phyloP scores from a whole-genome alignment of 768 basidiomycete species.

The Tylopilus felleus region DNA sequence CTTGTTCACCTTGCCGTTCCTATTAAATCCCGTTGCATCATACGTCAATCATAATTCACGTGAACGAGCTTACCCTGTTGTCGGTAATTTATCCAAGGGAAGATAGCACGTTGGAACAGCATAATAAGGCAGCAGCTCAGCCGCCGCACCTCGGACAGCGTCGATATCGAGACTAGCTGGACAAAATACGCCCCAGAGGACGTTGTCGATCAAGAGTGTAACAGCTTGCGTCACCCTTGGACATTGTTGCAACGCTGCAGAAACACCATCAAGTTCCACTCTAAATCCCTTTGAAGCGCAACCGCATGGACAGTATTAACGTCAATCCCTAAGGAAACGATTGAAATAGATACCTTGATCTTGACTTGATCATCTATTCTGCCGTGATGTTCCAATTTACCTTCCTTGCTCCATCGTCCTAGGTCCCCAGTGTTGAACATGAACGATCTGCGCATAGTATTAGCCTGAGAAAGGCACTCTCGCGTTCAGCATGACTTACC shows the following conservation, averaged over 20 bases:
- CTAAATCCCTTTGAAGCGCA: too few relatives aligned
- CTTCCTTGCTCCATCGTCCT: neutral
- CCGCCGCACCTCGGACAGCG: neutral
- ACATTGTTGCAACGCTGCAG: neutral
- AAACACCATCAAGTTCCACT: neutral
- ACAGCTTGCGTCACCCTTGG: neutral
- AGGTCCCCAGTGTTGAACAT: conserved; percentile 2
- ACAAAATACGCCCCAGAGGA: neutral
- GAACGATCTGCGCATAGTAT: neutral
- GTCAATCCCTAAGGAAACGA: too few relatives aligned
- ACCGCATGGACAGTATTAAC: too few relatives aligned
- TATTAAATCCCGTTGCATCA: neutral
- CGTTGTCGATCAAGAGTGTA: neutral
- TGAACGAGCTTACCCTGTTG: neutral
- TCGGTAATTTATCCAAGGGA: neutral
- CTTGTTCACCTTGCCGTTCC: neutral
- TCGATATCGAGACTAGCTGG: neutral
- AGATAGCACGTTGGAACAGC: too few relatives aligned
- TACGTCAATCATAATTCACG: neutral
- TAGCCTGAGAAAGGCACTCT: neutral
- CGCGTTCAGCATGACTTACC: neutral
- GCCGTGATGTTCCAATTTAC: neutral
- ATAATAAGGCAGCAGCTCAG: neutral
- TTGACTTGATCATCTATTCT: neutral
- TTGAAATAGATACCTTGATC: too few relatives aligned